Conservation (phyloP, 768 basidiomycete species). For the Boletus subparvulus region DNA sequence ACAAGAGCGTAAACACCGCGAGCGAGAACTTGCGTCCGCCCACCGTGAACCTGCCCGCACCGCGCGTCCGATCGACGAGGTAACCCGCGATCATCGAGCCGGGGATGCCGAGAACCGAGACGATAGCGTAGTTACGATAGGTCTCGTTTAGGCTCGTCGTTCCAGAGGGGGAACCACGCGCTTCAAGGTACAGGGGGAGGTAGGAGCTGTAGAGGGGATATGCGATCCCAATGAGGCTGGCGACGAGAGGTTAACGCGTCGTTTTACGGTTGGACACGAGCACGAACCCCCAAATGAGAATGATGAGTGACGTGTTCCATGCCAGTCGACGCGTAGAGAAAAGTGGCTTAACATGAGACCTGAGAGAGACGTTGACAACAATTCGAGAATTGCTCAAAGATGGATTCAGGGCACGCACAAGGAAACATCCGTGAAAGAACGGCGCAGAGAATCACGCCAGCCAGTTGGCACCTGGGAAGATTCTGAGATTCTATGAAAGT, state of each 20-base stretch:
- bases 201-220: constrained; percentile 55
- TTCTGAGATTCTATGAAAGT: constrained; percentile 36
- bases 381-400: neutral
- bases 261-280: neutral
- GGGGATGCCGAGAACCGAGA: constrained; percentile 47
- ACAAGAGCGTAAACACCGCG: constrained; percentile 43
- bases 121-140: constrained; percentile 51
- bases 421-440: constrained; percentile 40
- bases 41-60: constrained; percentile 31
- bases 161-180: constrained; percentile 30
- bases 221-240: constrained; percentile 49
- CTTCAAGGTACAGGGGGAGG: constrained; percentile 47
- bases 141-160: constrained; percentile 29
- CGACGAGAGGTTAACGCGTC: neutral
- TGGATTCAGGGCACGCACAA: constrained; percentile 31
- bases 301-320: constrained; percentile 47
- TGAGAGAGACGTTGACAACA: constrained; percentile 12
- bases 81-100: constrained; percentile 48
- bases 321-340: constrained; percentile 46
- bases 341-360: constrained; percentile 48
- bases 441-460: constrained; percentile 29
- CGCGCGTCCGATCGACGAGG: constrained; percentile 45
- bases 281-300: constrained; percentile 51
- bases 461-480: constrained; percentile 9
- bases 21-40: constrained; percentile 51